These are phyloP conservation scores for Chlorella sp. DNA, from an alignment of 139 green algal species.

Conservation along the genomic window DNA sequence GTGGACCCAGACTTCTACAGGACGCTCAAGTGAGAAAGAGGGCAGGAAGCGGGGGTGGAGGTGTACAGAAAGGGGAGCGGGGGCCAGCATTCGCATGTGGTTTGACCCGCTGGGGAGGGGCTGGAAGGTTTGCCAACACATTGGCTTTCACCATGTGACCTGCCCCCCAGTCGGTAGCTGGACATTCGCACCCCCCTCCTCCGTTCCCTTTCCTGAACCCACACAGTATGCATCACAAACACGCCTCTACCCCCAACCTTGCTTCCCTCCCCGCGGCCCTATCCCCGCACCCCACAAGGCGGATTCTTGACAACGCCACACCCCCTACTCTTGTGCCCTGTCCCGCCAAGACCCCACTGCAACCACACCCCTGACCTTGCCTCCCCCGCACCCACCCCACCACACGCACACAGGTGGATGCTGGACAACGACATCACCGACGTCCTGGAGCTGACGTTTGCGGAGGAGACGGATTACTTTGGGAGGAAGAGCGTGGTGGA, in stretches of 20 bases:
- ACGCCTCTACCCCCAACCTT: too few relatives aligned
- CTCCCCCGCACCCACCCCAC: background rate
- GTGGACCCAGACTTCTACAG: conserved; percentile 98
- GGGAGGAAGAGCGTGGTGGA: conserved; percentile 85
- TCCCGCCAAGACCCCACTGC: too few relatives aligned
- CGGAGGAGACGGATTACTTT: conserved; percentile 92
- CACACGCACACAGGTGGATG: conserved; percentile 70
- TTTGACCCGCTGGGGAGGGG: background rate
- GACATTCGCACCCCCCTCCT: too few relatives aligned
- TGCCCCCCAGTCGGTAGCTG: too few relatives aligned
- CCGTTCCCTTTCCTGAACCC: too few relatives aligned
- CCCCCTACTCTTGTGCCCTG: too few relatives aligned
- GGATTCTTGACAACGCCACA: too few relatives aligned
- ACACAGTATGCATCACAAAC: too few relatives aligned
- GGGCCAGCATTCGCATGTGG: background rate
- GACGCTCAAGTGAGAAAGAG: conserved; percentile 83
- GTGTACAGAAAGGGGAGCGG: background rate
- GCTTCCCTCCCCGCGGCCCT: too few relatives aligned
- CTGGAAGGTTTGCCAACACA: background rate
- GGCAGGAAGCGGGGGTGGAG: background rate
- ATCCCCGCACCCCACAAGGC: too few relatives aligned
- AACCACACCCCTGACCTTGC: background rate
- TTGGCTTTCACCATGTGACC: too few relatives aligned
- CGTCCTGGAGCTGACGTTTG: conserved; percentile 95
- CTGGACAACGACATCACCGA: conserved; percentile 96